These are phyloP conservation scores for Guadua angustifolia DNA, from an alignment of 176 grass and related monocot genomes.

Conservation along the genomic window DNA sequence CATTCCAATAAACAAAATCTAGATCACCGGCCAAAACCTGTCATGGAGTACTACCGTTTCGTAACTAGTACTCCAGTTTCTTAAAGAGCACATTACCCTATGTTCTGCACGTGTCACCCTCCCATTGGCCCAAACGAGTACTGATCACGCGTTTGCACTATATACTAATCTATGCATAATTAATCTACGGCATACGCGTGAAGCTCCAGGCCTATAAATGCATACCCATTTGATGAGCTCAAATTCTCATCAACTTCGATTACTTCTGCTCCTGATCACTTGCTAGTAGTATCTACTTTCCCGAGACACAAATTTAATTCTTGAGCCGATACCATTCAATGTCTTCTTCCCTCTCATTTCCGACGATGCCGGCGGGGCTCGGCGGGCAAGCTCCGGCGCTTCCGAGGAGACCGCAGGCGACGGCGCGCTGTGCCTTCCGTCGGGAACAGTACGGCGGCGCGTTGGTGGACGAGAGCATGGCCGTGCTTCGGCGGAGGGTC, in stretches of 20 bases:
- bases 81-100: neutral
- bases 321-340: neutral
- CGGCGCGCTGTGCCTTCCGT: constrained; percentile 9
- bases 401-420: neutral
- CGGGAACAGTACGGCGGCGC: constrained; percentile 47
- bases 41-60: neutral
- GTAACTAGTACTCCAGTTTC: neutral
- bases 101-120: constrained; percentile 10
- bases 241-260: neutral
- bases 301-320: neutral
- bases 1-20: constrained; percentile 7
- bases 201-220: constrained; percentile 22
- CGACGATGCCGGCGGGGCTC: neutral
- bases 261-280: neutral
- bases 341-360: constrained; percentile 10
- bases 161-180: constrained; percentile 11
- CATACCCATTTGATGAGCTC: constrained; percentile 22
- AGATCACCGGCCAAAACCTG: constrained; percentile 49
- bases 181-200: neutral
- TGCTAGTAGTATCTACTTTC: neutral
- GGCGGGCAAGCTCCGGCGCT: neutral
- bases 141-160: constrained; percentile 1
- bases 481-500: constrained; percentile 66
- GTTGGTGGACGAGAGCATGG: constrained; percentile 70
- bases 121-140: neutral